A percentile compares a stretch with the other conserved stretches of the same genome.
Evolutionary conservation across 768 basidiomycete species (phyloP).

Genomic region (Xerocomellus chrysenteron): DNA sequence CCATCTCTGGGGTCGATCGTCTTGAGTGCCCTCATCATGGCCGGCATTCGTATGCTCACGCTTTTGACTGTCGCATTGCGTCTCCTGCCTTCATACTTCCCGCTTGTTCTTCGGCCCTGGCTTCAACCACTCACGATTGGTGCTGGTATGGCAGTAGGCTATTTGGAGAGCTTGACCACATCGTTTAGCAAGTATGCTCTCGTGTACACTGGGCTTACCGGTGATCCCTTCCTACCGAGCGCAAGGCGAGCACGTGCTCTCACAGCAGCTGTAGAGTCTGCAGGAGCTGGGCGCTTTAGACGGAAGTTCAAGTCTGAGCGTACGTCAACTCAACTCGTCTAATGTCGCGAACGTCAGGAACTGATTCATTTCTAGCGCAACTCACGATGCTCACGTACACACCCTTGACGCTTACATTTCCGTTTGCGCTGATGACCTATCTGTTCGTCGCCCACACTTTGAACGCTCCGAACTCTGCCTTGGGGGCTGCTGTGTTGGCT

Average conservation of each 20-base stretch:
- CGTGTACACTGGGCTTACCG: slow-evolving; percentile 74
- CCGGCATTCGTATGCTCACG: slow-evolving; percentile 60
- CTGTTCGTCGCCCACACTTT: slow-evolving; percentile 86
- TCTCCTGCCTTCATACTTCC: slow-evolving; percentile 53
- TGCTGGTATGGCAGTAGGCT: slow-evolving; percentile 39
- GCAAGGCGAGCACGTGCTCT: slow-evolving; percentile 57
- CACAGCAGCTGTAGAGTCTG: slow-evolving; percentile 53
- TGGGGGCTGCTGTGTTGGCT: slow-evolving; percentile 72
- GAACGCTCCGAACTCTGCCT: slow-evolving; percentile 64
- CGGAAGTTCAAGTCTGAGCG: slow-evolving; percentile 58
- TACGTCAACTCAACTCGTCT: slow-evolving; percentile 32
- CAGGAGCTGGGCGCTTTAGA: slow-evolving; percentile 39
- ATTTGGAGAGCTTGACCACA: slow-evolving; percentile 45
- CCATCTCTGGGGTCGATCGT: slow-evolving; percentile 81
- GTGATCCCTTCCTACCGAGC: slow-evolving; percentile 63
- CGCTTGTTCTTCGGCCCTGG: slow-evolving; percentile 40
- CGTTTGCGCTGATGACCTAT: slow-evolving; percentile 80
- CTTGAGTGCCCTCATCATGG: slow-evolving; percentile 74
- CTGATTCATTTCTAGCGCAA: slow-evolving; percentile 41
- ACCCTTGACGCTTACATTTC: slow-evolving; percentile 76
- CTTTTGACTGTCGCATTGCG: slow-evolving; percentile 51
- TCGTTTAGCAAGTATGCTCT: slow-evolving; percentile 65
- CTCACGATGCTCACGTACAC: slow-evolving; percentile 70
- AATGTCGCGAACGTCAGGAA: not conserved
- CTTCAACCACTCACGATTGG: slow-evolving; percentile 40